Base-by-base conservation (phyloP, 768 basidiomycete genomes). In the Phanerodontia chrysosporium region DNA sequence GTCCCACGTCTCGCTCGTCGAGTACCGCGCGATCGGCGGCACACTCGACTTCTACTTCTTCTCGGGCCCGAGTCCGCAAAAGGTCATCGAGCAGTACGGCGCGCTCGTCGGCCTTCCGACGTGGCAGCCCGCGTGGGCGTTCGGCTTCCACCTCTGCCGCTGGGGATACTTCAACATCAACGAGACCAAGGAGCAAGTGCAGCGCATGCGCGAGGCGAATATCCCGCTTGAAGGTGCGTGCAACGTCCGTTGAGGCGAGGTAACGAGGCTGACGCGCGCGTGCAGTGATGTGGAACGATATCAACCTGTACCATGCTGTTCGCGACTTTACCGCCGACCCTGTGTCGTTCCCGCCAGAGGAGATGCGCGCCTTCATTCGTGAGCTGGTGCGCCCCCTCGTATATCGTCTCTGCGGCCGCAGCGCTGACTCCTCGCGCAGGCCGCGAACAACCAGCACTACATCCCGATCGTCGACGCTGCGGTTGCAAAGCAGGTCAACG, bases 21-120 rank as follows among this genome's bases (percentile, higher is more conserved):
- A 92, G 64, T 93, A 92, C 67, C 77, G 90, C 48, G 74, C 84
- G 69, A 74, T 92, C 49, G 90, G 90, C 6, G 90, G 90, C 18
- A 84, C 84, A 0, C 73, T 92, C 32, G 87, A 91, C 71, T 83
- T 92, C 62, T 91, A 90, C 75, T 90, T 89, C 73, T 80, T 91
- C 67, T 81, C 75, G 4, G 80, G 80, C 9, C 74, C 75, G 8
- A 69, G 60, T n/a, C 80, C 84, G 22, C 73, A 74, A 42, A 69
- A 72, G 16, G 89, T 90, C 9, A 80, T 88, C 52, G 80, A 86
- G 60, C 89, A 92, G 70, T 89, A 91, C 64, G 82, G 84, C 4
- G 78, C 74, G 36, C 72, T 83, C n/a, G 77, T 88, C 25, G 89
- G 89, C 3, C 73, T 82, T 30, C 87, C 90, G 2, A 82, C 81